Conservation (phyloP, 495 filamentous ascomycete species). For the Talaromyces nanjingensis region DNA sequence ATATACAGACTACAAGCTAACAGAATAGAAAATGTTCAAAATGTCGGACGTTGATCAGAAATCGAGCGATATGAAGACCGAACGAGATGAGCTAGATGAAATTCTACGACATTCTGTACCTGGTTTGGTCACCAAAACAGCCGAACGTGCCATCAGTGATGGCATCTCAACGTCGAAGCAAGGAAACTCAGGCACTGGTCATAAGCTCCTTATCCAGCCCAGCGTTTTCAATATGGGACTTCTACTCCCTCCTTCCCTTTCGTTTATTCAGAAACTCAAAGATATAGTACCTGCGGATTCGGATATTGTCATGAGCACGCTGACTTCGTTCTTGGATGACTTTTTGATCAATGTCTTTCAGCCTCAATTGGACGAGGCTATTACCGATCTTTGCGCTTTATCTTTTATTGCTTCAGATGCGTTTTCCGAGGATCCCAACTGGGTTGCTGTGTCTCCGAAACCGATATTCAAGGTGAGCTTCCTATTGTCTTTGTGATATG, state of each 20-base stretch:
- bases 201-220: conserved; percentile 87
- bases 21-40: conserved; percentile 69
- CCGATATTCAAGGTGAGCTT: conserved; percentile 71
- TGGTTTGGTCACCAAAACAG: conserved; percentile 77
- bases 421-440: conserved; percentile 81
- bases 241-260: conserved; percentile 84
- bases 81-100: conserved; percentile 82
- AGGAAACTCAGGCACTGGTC: conserved; percentile 56
- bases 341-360: conserved; percentile 98
- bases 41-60: conserved; percentile 76
- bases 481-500: neutral
- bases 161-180: conserved; percentile 32
- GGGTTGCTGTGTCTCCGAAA: conserved; percentile 65
- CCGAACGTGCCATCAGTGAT: conserved; percentile 29
- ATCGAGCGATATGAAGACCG: conserved; percentile 62
- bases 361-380: conserved; percentile 91
- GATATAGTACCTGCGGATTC: conserved; percentile 80
- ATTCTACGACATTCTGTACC: conserved; percentile 89
- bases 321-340: conserved; percentile 96
- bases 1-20: conserved; percentile 16
- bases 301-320: conserved; percentile 75
- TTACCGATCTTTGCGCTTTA: conserved; percentile 77
- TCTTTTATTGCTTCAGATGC: conserved; percentile 79
- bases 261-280: conserved; percentile 86
- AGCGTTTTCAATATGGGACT: conserved; percentile 98